Evolutionary conservation across 1,139 yeast species (phyloP).

Genomic region (Yamadazyma diddensiae): DNA sequence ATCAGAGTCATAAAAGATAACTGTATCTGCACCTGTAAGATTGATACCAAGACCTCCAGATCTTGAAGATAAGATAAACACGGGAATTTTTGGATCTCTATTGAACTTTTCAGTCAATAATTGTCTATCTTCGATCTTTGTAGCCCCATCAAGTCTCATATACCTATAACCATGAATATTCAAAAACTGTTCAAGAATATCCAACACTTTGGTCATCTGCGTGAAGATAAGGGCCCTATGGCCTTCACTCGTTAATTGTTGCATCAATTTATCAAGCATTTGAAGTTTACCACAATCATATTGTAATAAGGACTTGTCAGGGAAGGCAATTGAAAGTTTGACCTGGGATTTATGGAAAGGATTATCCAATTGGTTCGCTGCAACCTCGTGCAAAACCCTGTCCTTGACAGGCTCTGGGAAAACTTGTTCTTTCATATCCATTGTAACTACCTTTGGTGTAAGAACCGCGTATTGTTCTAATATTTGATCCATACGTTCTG

Average conservation of each 20-base stretch:
- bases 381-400: constrained; percentile 32
- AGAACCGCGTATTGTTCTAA: constrained; percentile 81
- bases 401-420: constrained; percentile 39
- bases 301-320: constrained; percentile 87
- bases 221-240: constrained; percentile 95
- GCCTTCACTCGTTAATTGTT: constrained; percentile 77
- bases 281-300: constrained; percentile 98
- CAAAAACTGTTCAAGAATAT: constrained; percentile 86
- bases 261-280: constrained; percentile 69
- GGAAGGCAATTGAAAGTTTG: constrained; percentile 89
- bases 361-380: constrained; percentile 39
- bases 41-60: constrained; percentile 99
- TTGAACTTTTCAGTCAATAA: constrained; percentile 90
- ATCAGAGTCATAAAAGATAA: constrained; percentile 97
- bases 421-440: constrained; percentile 65
- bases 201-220: constrained; percentile 96
- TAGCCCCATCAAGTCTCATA: constrained; percentile 95
- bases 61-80: constrained; percentile 88
- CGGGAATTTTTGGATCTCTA: constrained; percentile 80
- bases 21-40: constrained; percentile 97
- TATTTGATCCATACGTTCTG: constrained; percentile 41
- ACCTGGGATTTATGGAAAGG: constrained; percentile 87
- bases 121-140: constrained; percentile 96
- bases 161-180: constrained; percentile 94
- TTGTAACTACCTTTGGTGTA: constrained; percentile 81